Conservation (phyloP, 1,139 yeast genomes). For the Suzukiozyma palmioleophila region DNA sequence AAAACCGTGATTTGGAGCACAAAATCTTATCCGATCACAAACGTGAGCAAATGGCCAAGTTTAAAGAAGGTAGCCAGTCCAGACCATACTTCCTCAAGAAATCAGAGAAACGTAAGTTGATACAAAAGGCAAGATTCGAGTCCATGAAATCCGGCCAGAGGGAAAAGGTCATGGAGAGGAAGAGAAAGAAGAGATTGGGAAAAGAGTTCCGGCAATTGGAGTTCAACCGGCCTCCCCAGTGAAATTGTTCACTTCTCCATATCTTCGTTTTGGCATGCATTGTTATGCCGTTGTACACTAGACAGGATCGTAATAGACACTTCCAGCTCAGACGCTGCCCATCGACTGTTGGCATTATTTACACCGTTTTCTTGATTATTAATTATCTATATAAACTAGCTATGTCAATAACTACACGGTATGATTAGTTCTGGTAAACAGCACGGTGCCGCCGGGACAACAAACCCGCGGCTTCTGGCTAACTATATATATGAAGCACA, state of each 20-base stretch:
- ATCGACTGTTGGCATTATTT: background rate
- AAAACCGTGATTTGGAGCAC: conserved; percentile 70
- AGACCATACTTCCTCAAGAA: conserved; percentile 65
- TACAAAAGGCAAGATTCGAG: conserved; percentile 86
- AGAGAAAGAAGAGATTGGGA: conserved; percentile 89
- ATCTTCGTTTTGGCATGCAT: background rate
- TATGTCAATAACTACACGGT: background rate
- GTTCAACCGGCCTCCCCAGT: conserved; percentile 22
- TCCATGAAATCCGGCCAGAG: conserved; percentile 78
- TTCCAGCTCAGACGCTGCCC: background rate
- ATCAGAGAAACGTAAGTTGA: conserved; percentile 76
- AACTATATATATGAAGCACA: conserved; percentile 3
- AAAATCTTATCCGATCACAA: conserved; percentile 55
- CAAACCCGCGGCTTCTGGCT: background rate
- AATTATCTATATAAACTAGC: conserved; percentile 2
- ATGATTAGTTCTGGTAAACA: background rate
- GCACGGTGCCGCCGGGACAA: background rate
- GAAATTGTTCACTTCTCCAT: no score
- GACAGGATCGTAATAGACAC: background rate
- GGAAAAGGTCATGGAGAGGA: conserved; percentile 85
- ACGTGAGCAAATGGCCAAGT: conserved; percentile 40
- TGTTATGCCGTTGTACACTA: background rate
- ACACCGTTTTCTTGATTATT: background rate
- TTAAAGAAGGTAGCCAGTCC: conserved; percentile 46
- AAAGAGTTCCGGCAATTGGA: conserved; percentile 84